Evolutionary conservation across 257 asterid genomes (phyloP).

Genomic region (Solanum peruvianum): DNA sequence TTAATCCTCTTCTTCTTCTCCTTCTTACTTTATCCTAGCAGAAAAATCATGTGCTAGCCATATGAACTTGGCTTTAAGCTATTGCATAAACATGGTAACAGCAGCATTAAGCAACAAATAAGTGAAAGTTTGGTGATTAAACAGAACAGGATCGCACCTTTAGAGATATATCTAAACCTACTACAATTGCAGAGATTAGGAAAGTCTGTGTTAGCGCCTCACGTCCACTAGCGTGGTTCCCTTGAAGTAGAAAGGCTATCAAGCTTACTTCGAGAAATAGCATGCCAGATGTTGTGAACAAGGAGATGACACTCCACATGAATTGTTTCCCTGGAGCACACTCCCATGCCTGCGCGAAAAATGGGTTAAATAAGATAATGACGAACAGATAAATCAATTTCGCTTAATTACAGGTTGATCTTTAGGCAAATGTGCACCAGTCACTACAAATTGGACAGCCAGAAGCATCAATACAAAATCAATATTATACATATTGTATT

Average conservation of each 20-base stretch:
- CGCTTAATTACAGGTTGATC: neutral
- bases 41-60: neutral
- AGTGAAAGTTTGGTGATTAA: neutral
- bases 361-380: neutral
- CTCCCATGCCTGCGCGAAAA: constrained; percentile 24
- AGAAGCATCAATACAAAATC: neutral
- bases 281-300: constrained; percentile 32
- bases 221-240: constrained; percentile 32
- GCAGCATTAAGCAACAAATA: neutral
- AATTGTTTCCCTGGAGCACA: constrained; percentile 24
- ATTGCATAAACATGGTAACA: neutral
- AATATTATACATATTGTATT: neutral
- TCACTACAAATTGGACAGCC: neutral
- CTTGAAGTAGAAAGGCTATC: constrained; percentile 34
- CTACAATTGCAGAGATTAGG: constrained; percentile 25
- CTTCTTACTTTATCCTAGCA: neutral
- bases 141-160: constrained; percentile 12
- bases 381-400: neutral
- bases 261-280: constrained; percentile 41
- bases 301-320: constrained; percentile 24
- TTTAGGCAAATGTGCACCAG: neutral
- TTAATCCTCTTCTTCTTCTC: neutral
- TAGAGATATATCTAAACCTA: constrained; percentile 26
- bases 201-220: constrained; percentile 33
- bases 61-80: neutral